Conservation (phyloP, 2,329 filamentous ascomycete species). For the Cladophialophora exuberans region DNA sequence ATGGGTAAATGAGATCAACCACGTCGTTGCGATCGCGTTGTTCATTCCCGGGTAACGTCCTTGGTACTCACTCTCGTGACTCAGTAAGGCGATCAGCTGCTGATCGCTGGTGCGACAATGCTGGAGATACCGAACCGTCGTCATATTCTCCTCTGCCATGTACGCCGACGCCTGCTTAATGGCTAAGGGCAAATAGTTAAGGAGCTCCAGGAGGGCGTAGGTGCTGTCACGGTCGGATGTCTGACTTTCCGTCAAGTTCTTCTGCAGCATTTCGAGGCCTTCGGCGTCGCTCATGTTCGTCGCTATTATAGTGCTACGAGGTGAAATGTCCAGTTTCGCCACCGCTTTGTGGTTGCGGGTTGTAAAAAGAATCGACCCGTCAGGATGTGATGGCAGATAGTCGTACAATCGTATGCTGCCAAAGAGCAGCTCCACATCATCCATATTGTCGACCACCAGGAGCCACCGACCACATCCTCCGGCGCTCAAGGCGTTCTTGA, state of each 20-base stretch:
- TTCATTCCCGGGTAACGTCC: constrained; percentile 35
- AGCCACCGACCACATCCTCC: constrained; percentile 18
- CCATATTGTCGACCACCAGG: constrained; percentile 31
- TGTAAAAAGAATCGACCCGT: constrained; percentile 28
- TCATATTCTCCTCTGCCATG: constrained; percentile 34
- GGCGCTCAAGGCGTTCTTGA: constrained; percentile 5
- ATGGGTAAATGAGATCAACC: constrained; percentile 42
- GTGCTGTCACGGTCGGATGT: constrained; percentile 22
- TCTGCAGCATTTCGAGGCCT: constrained; percentile 24
- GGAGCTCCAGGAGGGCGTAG: constrained; percentile 28
- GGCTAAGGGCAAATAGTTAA: constrained; percentile 38
- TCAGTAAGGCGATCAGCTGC: constrained; percentile 37
- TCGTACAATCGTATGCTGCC: constrained; percentile 1
- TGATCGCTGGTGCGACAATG: constrained; percentile 31
- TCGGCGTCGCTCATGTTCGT: background rate
- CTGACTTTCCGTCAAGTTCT: constrained; percentile 25
- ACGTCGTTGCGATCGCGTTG: constrained; percentile 43
- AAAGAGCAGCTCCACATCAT: constrained; percentile 11
- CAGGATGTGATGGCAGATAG: constrained; percentile 15
- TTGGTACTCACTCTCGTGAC: constrained; percentile 38
- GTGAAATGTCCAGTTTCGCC: background rate
- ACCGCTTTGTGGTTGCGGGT: background rate
- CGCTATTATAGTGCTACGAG: background rate
- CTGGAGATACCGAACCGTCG: constrained; percentile 21
- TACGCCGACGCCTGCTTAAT: constrained; percentile 39